Percentiles rank a stretch among this genome's conserved stretches.
These are phyloP conservation scores for Dichomitus squalens DNA, from an alignment of 1,284 basidiomycete genomes.

Conservation along the genomic window DNA sequence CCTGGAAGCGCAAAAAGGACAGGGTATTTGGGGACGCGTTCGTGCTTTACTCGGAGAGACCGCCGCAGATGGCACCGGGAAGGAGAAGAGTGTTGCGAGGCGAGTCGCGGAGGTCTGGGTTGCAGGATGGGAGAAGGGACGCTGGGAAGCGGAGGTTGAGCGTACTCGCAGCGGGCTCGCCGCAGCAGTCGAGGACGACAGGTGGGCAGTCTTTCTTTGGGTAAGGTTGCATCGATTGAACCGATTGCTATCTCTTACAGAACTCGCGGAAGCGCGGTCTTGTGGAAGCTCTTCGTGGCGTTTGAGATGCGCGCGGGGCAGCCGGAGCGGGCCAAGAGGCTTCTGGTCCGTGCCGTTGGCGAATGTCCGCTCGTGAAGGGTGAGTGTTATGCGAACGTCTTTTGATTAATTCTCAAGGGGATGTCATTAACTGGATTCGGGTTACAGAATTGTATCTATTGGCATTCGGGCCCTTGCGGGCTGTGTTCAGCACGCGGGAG, in stretches of 20 bases:
- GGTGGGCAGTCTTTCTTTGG: conserved; percentile 35
- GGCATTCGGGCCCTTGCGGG: conserved; percentile 77
- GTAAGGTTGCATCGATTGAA: conserved; percentile 3
- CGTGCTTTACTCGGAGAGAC: conserved; percentile 51
- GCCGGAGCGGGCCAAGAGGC: conserved; percentile 67
- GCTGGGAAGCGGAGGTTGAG: conserved; percentile 71
- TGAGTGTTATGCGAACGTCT: conserved; percentile 32
- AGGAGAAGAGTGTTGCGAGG: conserved; percentile 58
- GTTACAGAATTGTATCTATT: conserved; percentile 80
- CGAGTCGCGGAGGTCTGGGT: conserved; percentile 74
- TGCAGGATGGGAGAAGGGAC: conserved; percentile 71
- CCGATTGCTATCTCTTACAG: conserved; percentile 39
- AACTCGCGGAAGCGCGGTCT: conserved; percentile 62
- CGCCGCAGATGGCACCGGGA: conserved; percentile 28
- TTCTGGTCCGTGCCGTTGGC: conserved; percentile 81
- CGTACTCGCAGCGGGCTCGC: conserved; percentile 66
- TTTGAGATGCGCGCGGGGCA: conserved; percentile 76
- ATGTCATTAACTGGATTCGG: conserved; percentile 13
- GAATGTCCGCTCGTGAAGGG: conserved; percentile 85
- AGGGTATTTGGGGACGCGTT: conserved; percentile 73
- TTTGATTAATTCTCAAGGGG: conserved; percentile 5
- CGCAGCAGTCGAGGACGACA: conserved; percentile 61
- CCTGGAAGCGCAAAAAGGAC: conserved; percentile 76
- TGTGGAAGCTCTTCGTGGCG: conserved; percentile 85
- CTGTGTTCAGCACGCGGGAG: conserved; percentile 68